phyloP scores from a whole-genome alignment of 352 stramenopile species.

The Phytophthora pini region DNA sequence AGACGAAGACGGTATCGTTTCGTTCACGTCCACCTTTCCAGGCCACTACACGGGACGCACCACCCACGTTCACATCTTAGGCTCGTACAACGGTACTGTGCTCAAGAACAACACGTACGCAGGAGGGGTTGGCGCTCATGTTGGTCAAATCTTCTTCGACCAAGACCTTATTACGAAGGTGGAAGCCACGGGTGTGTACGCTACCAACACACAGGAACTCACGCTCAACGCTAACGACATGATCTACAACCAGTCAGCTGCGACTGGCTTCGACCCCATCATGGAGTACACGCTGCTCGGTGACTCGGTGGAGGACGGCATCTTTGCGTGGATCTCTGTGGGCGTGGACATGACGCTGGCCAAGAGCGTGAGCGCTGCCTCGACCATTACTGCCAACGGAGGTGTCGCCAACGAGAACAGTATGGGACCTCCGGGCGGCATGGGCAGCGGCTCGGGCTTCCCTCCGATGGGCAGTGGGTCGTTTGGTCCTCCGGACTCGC shows the following conservation, averaged over 20 bases:
- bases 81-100: slow-evolving; percentile 35
- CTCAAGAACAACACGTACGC: slow-evolving; percentile 39
- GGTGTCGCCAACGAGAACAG: slow-evolving; percentile 27
- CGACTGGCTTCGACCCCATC: slow-evolving; percentile 28
- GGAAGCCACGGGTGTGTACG: slow-evolving; percentile 26
- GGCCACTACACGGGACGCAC: slow-evolving; percentile 36
- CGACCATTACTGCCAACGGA: slow-evolving; percentile 32
- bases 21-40: slow-evolving; percentile 28
- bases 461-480: slow-evolving; percentile 18
- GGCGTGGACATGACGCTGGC: slow-evolving; percentile 34
- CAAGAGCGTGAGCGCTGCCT: slow-evolving; percentile 32
- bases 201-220: slow-evolving; percentile 28
- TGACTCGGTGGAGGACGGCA: slow-evolving; percentile 24
- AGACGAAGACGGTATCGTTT: slow-evolving; percentile 24
- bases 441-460: slow-evolving; percentile 15
- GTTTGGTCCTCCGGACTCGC: slow-evolving; percentile 12
- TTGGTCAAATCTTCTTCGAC: slow-evolving; percentile 34
- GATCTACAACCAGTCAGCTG: slow-evolving; percentile 24
- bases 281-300: slow-evolving; percentile 31
- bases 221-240: slow-evolving; percentile 28
- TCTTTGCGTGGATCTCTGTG: slow-evolving; percentile 39
- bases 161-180: slow-evolving; percentile 33
- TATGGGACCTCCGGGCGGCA: slow-evolving; percentile 10
- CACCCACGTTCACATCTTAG: slow-evolving; percentile 36
- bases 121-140: slow-evolving; percentile 26